Conservation (phyloP, 2,329 filamentous ascomycete species). For the Colletotrichum simmondsii region DNA sequence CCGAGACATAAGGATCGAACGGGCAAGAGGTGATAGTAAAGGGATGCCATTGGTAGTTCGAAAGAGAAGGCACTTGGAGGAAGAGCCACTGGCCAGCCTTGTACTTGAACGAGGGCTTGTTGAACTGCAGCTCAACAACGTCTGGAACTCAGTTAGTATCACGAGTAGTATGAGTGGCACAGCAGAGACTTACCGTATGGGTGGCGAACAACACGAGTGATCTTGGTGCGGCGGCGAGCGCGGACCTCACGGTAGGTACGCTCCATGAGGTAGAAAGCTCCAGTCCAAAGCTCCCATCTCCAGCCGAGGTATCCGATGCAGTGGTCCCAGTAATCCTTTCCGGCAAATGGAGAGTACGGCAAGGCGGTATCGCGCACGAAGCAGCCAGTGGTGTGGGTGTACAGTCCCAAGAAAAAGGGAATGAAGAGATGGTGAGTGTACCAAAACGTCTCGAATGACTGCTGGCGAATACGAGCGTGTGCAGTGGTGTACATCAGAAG, state of each 20-base stretch:
- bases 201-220: constrained; percentile 93
- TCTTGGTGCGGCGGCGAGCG: constrained; percentile 84
- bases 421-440: constrained; percentile 99
- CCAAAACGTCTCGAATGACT: constrained; percentile 99
- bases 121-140: constrained; percentile 96
- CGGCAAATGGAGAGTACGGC: constrained; percentile 85
- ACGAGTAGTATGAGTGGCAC: neutral
- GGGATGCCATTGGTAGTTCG: constrained; percentile 94
- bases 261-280: constrained; percentile 86
- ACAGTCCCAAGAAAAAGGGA: constrained; percentile 91
- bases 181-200: constrained; percentile 78
- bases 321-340: constrained; percentile 85
- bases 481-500: constrained; percentile 97
- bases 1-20: constrained; percentile 91
- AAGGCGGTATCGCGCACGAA: constrained; percentile 87
- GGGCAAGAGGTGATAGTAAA: constrained; percentile 99
- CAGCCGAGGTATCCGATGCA: constrained; percentile 96
- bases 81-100: constrained; percentile 99
- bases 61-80: constrained; percentile 90
- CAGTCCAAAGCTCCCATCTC: constrained; percentile 94
- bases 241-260: constrained; percentile 92
- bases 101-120: constrained; percentile 96
- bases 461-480: constrained; percentile 92
- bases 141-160: constrained; percentile 62
- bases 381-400: constrained; percentile 95